Base-by-base conservation (phyloP, 2,329 filamentous ascomycete genomes). In the Aspergillus flavus region DNA sequence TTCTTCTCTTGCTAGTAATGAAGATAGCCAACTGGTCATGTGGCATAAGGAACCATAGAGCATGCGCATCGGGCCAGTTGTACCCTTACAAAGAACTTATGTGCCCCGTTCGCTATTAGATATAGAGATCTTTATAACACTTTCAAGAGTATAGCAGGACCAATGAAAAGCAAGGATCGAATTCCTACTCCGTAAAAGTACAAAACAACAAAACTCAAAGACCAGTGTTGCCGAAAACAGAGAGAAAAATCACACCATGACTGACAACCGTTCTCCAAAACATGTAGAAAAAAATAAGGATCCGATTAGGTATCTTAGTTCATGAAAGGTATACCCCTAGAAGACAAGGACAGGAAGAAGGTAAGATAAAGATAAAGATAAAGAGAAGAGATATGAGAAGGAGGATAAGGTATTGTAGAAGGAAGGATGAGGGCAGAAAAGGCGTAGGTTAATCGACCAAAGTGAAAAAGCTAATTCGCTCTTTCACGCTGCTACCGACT, bases 401-500 rank as follows among this genome's bases (percentile, higher is more conserved):
- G 23, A 6, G 23, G 26, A 28, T 9, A 50, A 50, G 26, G 46
- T 16, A 16, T 23, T 6, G 45, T 48, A 28, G 46, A 28, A 30
- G 46, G 14, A 30, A n/a, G 30, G 46, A 30, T 5, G 46, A 16
- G 16, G 26, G 45, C 14, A 14, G 26, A 50, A n/a, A 30, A 50
- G 23, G 23, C 4, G 46, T 30, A 28, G 14, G 14, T n/a, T 50
- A 9, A 30, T 30, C 23, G 23, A 50, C 23, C n/a, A 7, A 48
- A 26, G 12, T 26, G 11, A 48, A 12, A 32, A 30, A 11, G 28
- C 5, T 21, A 28, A 21, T 10, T 21, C 12, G 41, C 6, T 54
- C 26, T 23, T 30, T 59, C 58, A 61, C 45, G 55, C 57, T 45
- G 57, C 57, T 46, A 62, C 64, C 39, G 57, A 62, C 61, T 32